Conservation (phyloP, 2,329 filamentous ascomycete species). For the Diaporthe eres region DNA sequence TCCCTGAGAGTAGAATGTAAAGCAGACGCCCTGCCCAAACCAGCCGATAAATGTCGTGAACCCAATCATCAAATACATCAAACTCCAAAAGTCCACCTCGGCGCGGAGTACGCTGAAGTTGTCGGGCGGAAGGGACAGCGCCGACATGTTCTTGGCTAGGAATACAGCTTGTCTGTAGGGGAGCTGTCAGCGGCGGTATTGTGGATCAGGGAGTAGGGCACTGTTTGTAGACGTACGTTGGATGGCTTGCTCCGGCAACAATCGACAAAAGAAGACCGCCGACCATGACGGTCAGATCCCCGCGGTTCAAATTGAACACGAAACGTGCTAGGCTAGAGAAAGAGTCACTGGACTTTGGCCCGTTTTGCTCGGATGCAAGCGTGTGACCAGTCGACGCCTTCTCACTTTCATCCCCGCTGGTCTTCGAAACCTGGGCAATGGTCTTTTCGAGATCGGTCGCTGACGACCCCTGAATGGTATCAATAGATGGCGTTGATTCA, state of each 20-base stretch:
- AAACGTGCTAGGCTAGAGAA: background rate
- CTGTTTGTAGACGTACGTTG: background rate
- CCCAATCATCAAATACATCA: conserved; percentile 90
- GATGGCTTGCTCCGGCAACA: background rate
- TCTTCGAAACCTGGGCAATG: background rate
- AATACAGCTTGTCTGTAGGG: background rate
- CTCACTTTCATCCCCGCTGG: background rate
- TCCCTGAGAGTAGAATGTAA: conserved; percentile 87
- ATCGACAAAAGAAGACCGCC: background rate
- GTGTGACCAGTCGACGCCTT: background rate
- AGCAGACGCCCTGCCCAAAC: conserved; percentile 76
- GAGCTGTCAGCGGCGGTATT: background rate
- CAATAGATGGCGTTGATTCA: conserved; percentile 58
- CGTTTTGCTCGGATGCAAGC: background rate
- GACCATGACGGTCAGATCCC: background rate
- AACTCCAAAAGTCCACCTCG: conserved; percentile 86
- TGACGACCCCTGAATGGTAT: conserved; percentile 65
- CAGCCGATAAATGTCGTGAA: conserved; percentile 80
- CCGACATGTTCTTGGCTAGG: conserved; percentile 74
- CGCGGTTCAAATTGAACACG: background rate
- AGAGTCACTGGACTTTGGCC: background rate
- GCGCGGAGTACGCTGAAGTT: conserved; percentile 71
- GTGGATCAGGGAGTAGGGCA: background rate
- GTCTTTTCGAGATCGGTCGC: conserved; percentile 63
- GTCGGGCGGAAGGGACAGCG: conserved; percentile 63